Base-by-base conservation (phyloP, 1,284 basidiomycete species). In the Puccinia horiana region DNA sequence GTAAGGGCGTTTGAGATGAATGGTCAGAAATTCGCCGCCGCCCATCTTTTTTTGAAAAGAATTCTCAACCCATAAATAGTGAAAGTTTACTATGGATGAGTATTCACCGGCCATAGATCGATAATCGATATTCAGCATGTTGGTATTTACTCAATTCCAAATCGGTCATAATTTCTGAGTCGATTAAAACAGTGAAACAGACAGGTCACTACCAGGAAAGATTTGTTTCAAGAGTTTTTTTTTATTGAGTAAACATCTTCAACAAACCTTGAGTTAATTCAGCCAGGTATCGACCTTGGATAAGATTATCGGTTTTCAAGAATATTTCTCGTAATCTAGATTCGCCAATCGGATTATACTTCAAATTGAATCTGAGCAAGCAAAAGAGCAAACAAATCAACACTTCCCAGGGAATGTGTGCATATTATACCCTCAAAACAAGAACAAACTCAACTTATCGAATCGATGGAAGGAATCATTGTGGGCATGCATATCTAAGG, bases 401-500 rank as follows among this genome's bases (percentile, higher is more conserved):
- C 44, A 56, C n/a, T n/a, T n/a, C 40, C 40, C 23, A 77, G 35
- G 8, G 32, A 42, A n/a, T 26, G 67, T 42, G 78, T 44, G 73
- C 42, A 58, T 2, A 0, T n/a, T 70, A 23, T n/a, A 3, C 42
- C 42, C 12, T 2, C 35, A 81, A 65, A 85, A 87, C 14, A 86
- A 29, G 35, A 95, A 94, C 61, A 94, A 87, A 85, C 96, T 96
- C 88, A 96, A 96, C 85, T 95, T 94, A 89, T 98, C 97, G 86
- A 98, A 99, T 26, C 97, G 89, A 87, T 99, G 96, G 90, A 98
- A 98, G 9, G 95, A 93, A 85, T 96, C 95, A 84, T 94, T 93
- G 87, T 99, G 96, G 0, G 97, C 97, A 84, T 99, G 97, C 97
- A 98, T 99, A 86, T 99, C 97, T 70, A 99, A 91, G 6, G 97